Conservation (phyloP, 1,284 basidiomycete genomes). For the Neonothopanus nambi region DNA sequence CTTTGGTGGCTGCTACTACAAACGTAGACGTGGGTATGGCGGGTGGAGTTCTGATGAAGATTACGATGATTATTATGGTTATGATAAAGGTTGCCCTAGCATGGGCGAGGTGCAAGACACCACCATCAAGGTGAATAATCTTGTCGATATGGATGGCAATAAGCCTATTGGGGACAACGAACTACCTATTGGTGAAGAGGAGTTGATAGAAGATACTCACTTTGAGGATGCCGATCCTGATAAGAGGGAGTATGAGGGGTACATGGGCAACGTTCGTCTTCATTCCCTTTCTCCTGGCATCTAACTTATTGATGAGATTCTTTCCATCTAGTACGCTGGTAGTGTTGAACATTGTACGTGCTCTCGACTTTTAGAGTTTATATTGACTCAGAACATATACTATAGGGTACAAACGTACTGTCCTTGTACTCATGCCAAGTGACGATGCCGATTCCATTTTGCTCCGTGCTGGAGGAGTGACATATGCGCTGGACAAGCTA, state of each 20-base stretch:
- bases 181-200: conserved; percentile 29
- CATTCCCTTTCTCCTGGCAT: background rate
- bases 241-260: conserved; percentile 41
- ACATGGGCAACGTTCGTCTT: conserved; percentile 45
- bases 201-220: conserved; percentile 33
- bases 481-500: too few species aligned
- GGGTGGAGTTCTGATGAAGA: too few species aligned
- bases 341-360: background rate
- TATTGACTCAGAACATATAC: conserved; percentile 2
- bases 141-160: conserved; percentile 39
- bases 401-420: conserved; percentile 43
- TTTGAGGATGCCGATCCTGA: conserved; percentile 37
- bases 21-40: too few species aligned
- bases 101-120: conserved; percentile 33
- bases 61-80: conserved; percentile 25
- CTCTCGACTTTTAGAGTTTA: background rate
- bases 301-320: background rate
- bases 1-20: too few species aligned
- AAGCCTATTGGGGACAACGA: conserved; percentile 10
- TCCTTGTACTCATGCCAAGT: conserved; percentile 22
- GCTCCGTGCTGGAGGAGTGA: too few species aligned
- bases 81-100: conserved; percentile 23
- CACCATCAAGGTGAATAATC: conserved; percentile 26
- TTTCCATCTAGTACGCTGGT: background rate
- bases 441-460: too few species aligned